Evolutionary conservation across 2,329 filamentous ascomycete species (phyloP).

Genomic region (Talaromyces rugulosus): DNA sequence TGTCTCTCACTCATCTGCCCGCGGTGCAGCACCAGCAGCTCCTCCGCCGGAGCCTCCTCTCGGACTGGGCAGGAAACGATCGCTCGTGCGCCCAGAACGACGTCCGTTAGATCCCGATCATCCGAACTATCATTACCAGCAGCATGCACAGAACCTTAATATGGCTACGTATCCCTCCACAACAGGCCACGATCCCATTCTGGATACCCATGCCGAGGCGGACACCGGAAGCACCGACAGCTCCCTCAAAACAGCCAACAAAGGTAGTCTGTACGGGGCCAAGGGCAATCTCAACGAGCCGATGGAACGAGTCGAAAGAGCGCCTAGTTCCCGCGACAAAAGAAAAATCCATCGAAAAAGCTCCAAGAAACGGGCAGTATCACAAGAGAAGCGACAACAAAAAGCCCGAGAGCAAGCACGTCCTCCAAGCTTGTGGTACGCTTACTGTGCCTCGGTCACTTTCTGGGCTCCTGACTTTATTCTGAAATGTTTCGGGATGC

Average conservation of each 20-base stretch:
- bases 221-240: constrained; percentile 61
- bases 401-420: constrained; percentile 61
- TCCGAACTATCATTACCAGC: constrained; percentile 92
- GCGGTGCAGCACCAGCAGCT: neutral
- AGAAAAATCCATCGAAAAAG: constrained; percentile 63
- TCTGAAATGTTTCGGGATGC: constrained; percentile 79
- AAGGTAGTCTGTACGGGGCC: constrained; percentile 30
- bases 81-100: constrained; percentile 83
- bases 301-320: constrained; percentile 35
- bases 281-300: constrained; percentile 33
- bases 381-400: constrained; percentile 57
- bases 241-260: constrained; percentile 45
- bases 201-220: constrained; percentile 60
- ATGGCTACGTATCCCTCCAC: constrained; percentile 88
- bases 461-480: constrained; percentile 91
- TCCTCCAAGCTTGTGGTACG: constrained; percentile 86
- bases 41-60: neutral
- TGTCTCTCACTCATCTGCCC: constrained; percentile 11
- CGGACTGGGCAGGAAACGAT: constrained; percentile 65
- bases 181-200: constrained; percentile 84
- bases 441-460: constrained; percentile 89
- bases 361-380: constrained; percentile 44
- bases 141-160: constrained; percentile 86
- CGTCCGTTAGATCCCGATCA: constrained; percentile 80
- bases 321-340: constrained; percentile 40